Evolutionary conservation across 805 yeast genomes (phyloP).

Genomic region (Saturnispora hagleri): DNA sequence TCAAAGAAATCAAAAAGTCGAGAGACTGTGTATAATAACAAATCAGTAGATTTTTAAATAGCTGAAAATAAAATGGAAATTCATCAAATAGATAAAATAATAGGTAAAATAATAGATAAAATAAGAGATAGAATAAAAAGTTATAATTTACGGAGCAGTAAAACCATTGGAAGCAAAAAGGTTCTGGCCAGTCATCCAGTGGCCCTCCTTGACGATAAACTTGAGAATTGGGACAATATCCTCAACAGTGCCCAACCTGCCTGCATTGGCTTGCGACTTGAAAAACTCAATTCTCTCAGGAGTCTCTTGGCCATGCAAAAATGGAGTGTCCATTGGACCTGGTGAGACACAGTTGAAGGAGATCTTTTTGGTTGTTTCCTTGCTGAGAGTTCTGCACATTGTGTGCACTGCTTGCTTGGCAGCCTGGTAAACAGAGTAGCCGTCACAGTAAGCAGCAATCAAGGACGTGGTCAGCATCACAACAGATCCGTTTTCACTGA

Average conservation of each 20-base stretch:
- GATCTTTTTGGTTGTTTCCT: constrained; percentile 41
- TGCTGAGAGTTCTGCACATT: constrained; percentile 44
- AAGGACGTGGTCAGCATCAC: constrained; percentile 53
- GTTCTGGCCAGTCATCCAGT: constrained; percentile 67
- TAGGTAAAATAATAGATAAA: not conserved
- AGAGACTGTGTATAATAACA: too few relatives aligned
- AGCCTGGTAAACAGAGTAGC: constrained; percentile 46
- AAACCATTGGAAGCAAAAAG: constrained; percentile 57
- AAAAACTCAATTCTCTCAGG: constrained; percentile 43
- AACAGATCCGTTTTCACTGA: constrained; percentile 45
- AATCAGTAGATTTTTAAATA: too few relatives aligned
- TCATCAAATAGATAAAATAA: not conserved
- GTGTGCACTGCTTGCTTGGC: constrained; percentile 48
- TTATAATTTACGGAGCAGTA: constrained; percentile 37
- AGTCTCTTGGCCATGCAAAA: constrained; percentile 53
- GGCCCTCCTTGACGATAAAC: constrained; percentile 55
- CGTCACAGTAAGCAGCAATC: constrained; percentile 54
- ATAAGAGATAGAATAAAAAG: not conserved
- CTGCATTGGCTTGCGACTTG: constrained; percentile 40
- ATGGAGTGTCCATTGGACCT: constrained; percentile 62
- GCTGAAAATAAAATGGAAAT: too few relatives aligned
- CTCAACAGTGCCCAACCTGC: constrained; percentile 45
- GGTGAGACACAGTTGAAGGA: constrained; percentile 52
- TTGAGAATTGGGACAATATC: constrained; percentile 58
- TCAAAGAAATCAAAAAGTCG: too few relatives aligned